phyloP scores from a whole-genome alignment of 1,139 yeast species.

The Torulaspora globosa region DNA sequence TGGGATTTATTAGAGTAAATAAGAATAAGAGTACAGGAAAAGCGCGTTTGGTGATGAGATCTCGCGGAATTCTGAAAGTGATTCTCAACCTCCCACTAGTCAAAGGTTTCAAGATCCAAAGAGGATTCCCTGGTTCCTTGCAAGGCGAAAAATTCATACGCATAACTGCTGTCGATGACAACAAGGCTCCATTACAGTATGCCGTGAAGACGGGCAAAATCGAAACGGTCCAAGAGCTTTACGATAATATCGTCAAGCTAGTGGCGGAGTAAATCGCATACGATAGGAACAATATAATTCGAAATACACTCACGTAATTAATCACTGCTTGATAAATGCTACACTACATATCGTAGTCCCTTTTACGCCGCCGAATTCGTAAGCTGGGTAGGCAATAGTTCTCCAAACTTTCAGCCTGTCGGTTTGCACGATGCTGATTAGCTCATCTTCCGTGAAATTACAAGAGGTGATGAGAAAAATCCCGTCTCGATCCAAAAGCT shows the following conservation, averaged over 20 bases:
- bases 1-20: slow-evolving; percentile 81
- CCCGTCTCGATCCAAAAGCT: slow-evolving; percentile 53
- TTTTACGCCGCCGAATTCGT: slow-evolving; percentile 80
- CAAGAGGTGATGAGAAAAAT: slow-evolving; percentile 84
- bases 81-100: slow-evolving; percentile 71
- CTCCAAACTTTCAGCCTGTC: slow-evolving; percentile 53
- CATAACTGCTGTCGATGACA: slow-evolving; percentile 52
- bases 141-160: slow-evolving; percentile 77
- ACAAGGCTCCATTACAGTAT: slow-evolving; percentile 71
- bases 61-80: slow-evolving; percentile 79
- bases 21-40: slow-evolving; percentile 38
- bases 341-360: slow-evolving; percentile 87
- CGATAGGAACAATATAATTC: background rate
- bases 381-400: slow-evolving; percentile 67
- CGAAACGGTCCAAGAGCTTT: slow-evolving; percentile 57
- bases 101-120: slow-evolving; percentile 54
- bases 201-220: slow-evolving; percentile 68
- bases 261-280: slow-evolving; percentile 19
- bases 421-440: slow-evolving; percentile 49
- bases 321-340: slow-evolving; percentile 53
- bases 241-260: slow-evolving; percentile 45
- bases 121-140: slow-evolving; percentile 84
- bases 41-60: slow-evolving; percentile 80
- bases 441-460: slow-evolving; percentile 81
- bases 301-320: slow-evolving; percentile 1